A percentile compares a stretch with the other conserved stretches of the same genome.
Conservation (phyloP, 768 basidiomycete genomes). For the Cyathus striatus region DNA sequence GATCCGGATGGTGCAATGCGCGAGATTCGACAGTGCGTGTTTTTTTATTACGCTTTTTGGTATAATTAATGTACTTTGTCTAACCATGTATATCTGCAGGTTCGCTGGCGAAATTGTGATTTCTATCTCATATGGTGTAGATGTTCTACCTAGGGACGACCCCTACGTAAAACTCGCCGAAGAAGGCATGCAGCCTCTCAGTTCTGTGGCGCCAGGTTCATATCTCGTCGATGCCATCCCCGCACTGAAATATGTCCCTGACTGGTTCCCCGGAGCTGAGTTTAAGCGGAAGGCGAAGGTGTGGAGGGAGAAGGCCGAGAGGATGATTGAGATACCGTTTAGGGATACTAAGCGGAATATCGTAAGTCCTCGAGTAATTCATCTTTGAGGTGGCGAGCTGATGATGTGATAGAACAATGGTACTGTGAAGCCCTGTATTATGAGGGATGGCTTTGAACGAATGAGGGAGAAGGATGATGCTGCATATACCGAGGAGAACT, state of each 20-base stretch:
- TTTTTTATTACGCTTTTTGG: neutral
- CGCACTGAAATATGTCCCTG: slow-evolving; percentile 17
- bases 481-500: slow-evolving; percentile 11
- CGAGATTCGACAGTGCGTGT: slow-evolving; percentile 14
- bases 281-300: slow-evolving; percentile 24
- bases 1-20: slow-evolving; percentile 9
- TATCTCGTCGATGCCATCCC: slow-evolving; percentile 16
- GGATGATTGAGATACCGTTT: slow-evolving; percentile 2
- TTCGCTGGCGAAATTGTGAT: slow-evolving; percentile 16
- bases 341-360: slow-evolving; percentile 1
- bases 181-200: slow-evolving; percentile 9
- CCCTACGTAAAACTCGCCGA: slow-evolving; percentile 14
- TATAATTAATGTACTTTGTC: neutral
- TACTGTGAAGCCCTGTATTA: slow-evolving; percentile 13
- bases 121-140: slow-evolving; percentile 20
- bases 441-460: slow-evolving; percentile 10
- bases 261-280: slow-evolving; percentile 23
- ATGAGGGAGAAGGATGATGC: slow-evolving; percentile 9
- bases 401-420: slow-evolving; percentile 11
- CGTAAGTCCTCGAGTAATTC: neutral
- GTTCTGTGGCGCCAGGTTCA: slow-evolving; percentile 8
- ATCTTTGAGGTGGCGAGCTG: neutral
- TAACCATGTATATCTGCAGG: slow-evolving; percentile 6
- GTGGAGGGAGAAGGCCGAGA: slow-evolving; percentile 7
- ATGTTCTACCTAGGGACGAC: slow-evolving; percentile 15